phyloP scores from a whole-genome alignment of 768 basidiomycete genomes.

The Mycena floridula region DNA sequence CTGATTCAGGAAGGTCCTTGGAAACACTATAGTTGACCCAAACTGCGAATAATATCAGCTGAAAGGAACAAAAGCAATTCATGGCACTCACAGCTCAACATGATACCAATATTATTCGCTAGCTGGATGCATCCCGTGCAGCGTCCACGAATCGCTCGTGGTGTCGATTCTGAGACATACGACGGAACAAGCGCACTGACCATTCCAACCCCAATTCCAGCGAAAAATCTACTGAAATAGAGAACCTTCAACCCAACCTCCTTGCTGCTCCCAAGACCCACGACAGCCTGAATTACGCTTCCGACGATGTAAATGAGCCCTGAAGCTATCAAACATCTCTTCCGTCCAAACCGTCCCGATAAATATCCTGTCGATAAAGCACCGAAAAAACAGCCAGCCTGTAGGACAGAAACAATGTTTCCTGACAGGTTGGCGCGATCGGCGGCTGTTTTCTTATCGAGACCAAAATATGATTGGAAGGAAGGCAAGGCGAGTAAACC shows the following conservation, averaged over 20 bases:
- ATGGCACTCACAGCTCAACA: slow-evolving; percentile 27
- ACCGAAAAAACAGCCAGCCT: slow-evolving; percentile 44
- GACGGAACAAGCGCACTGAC: slow-evolving; percentile 42
- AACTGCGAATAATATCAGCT: slow-evolving; percentile 20
- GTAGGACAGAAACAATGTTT: slow-evolving; percentile 46
- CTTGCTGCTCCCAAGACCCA: slow-evolving; percentile 32
- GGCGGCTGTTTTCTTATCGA: slow-evolving; percentile 29
- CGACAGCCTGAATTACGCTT: slow-evolving; percentile 38
- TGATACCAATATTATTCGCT: slow-evolving; percentile 29
- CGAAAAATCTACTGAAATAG: slow-evolving; percentile 48
- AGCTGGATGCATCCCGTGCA: slow-evolving; percentile 41
- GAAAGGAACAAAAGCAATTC: neutral
- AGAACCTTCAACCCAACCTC: slow-evolving; percentile 29
- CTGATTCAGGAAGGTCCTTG: slow-evolving; percentile 26
- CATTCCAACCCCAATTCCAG: slow-evolving; percentile 57
- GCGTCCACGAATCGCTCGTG: slow-evolving; percentile 40
- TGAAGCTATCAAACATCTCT: slow-evolving; percentile 34
- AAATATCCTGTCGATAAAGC: slow-evolving; percentile 34
- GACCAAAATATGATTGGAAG: slow-evolving; percentile 42
- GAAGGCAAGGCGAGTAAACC: slow-evolving; percentile 39
- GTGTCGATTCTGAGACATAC: slow-evolving; percentile 46
- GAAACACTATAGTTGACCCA: slow-evolving; percentile 44
- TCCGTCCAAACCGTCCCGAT: slow-evolving; percentile 39
- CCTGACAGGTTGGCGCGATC: slow-evolving; percentile 37
- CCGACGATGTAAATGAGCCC: slow-evolving; percentile 43